Conservation (phyloP, 2,329 filamentous ascomycete genomes). For the Arthrobotrys conoides region DNA sequence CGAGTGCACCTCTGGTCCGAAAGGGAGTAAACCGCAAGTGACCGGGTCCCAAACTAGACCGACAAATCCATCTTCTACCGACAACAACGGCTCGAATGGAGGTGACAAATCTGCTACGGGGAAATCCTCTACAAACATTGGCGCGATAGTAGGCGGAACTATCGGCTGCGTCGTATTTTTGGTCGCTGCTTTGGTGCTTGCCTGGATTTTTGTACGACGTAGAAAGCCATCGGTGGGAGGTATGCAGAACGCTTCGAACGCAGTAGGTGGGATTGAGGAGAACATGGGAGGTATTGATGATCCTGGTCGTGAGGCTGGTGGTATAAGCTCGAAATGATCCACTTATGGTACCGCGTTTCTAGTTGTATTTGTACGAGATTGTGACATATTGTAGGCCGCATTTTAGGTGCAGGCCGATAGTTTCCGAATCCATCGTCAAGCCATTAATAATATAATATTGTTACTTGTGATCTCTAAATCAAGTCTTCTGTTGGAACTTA, state of each 20-base stretch:
- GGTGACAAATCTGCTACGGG: neutral
- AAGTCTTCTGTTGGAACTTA: too few species aligned
- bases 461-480: neutral
- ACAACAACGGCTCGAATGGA: neutral
- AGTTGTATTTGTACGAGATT: too few species aligned
- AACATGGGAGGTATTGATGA: constrained; percentile 43
- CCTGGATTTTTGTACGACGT: constrained; percentile 68
- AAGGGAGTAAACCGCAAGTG: constrained; percentile 20
- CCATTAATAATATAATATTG: too few species aligned
- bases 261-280: constrained; percentile 31
- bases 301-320: constrained; percentile 14
- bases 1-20: constrained; percentile 34
- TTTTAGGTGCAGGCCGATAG: too few species aligned
- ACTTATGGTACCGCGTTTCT: neutral
- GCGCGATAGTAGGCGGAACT: constrained; percentile 70
- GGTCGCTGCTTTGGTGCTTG: constrained; percentile 66
- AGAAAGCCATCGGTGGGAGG: neutral
- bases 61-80: neutral
- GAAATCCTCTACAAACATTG: constrained; percentile 65
- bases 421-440: too few species aligned
- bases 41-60: neutral
- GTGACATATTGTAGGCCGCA: too few species aligned
- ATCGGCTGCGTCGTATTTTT: constrained; percentile 69
- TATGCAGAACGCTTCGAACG: neutral
- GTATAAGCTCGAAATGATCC: constrained; percentile 22